Evolutionary conservation across 257 asterid species (phyloP).

Genomic region (Petunia axillaris): DNA sequence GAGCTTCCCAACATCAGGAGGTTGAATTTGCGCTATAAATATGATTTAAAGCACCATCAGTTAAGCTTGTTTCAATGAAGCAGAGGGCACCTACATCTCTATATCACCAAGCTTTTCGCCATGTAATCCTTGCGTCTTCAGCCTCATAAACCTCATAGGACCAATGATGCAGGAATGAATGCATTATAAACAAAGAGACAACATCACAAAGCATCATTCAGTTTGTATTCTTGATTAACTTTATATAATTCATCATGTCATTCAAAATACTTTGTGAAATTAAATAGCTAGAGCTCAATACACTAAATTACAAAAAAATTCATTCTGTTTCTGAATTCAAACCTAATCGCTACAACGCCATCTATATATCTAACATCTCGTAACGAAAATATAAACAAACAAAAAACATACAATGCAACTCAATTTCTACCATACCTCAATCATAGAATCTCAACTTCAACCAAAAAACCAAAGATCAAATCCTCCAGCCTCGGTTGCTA

Average conservation of each 20-base stretch:
- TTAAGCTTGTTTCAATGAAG: neutral
- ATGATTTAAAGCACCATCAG: neutral
- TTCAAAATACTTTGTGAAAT: no score
- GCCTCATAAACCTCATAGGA: neutral
- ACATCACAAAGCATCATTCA: conserved; percentile 4
- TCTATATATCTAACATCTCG: neutral
- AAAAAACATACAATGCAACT: neutral
- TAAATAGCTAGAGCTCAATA: no score
- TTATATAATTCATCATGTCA: no score
- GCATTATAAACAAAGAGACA: neutral
- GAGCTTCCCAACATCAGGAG: no score
- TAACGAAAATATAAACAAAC: neutral
- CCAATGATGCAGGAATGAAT: neutral
- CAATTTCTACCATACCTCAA: neutral
- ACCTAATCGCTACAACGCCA: neutral
- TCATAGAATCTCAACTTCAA: neutral
- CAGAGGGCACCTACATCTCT: neutral
- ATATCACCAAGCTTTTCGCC: neutral
- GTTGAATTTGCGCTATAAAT: no score
- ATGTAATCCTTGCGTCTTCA: neutral
- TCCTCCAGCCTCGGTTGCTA: conserved; percentile 54
- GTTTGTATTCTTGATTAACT: conserved; percentile 2
- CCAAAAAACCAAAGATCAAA: neutral
- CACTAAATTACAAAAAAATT: neutral
- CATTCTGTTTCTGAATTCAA: neutral